phyloP scores from a whole-genome alignment of 441 rosid species.

The Daphne laureola region DNA sequence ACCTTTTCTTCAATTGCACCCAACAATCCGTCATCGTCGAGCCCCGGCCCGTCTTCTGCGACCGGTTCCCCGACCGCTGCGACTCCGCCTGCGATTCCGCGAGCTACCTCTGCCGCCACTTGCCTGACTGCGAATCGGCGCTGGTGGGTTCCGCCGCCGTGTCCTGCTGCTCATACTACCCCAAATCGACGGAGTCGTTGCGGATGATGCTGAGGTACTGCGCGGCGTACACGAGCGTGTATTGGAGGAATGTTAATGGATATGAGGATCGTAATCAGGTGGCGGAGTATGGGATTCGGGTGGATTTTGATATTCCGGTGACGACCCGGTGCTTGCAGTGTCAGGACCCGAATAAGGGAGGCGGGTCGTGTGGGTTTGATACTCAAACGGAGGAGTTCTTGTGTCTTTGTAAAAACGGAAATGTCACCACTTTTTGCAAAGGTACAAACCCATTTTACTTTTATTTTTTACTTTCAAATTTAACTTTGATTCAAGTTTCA shows the following conservation, averaged over 20 bases:
- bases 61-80: constrained; percentile 80
- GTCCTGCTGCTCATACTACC: constrained; percentile 81
- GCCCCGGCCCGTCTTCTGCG: constrained; percentile 79
- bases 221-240: constrained; percentile 67
- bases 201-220: constrained; percentile 80
- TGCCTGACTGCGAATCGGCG: constrained; percentile 62
- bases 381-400: constrained; percentile 40
- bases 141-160: constrained; percentile 21
- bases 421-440: constrained; percentile 60
- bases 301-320: constrained; percentile 74
- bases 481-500: background rate
- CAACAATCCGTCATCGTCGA: constrained; percentile 56
- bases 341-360: constrained; percentile 68
- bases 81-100: constrained; percentile 86
- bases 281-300: constrained; percentile 75
- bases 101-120: constrained; percentile 79
- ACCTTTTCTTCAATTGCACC: constrained; percentile 85
- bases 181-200: constrained; percentile 72
- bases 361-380: constrained; percentile 72
- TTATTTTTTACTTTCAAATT: background rate
- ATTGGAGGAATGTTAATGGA: constrained; percentile 48
- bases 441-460: constrained; percentile 22
- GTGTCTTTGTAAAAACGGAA: constrained; percentile 58
- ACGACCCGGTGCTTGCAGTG: constrained; percentile 78
- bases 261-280: constrained; percentile 53